Evolutionary conservation across 192 early-diverging fungal species (phyloP), one percentile per base, ranked within the genome.

Genomic region (Coemansia sp.): DNA sequence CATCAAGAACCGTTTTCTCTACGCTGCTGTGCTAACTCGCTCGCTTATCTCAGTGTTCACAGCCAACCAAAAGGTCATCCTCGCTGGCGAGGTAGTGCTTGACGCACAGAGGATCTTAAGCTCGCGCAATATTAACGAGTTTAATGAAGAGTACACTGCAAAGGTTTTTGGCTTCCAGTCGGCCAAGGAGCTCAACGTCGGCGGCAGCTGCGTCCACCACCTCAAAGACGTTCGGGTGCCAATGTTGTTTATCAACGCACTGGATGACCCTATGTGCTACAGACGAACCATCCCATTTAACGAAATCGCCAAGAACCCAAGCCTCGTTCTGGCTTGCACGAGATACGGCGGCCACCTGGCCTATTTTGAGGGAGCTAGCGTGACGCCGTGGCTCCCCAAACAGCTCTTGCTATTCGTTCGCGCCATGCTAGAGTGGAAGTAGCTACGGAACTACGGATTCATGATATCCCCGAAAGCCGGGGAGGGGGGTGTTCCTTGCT

Each of bases 311-410:
- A 68, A 60, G 18, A 98, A 98, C 62, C 93, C 93, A 11, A 74
- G 88, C 66, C 81, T 91, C 18, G 42, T 95, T 1, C 70, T 96
- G 37, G 94, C 90, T 4, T 83, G 86, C 18, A 98, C 95, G 14
- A 59, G 68, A 1, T 76, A 83, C 21, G 95, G 95, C 53, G 95
- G 95, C 3, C 95, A 98, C 67, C 75, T 98, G 66, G 95, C 93
- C 8, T 97, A 89, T 87, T 84, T 82, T 36, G 63, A 74, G 27
- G 67, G 66, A 18, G 41, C 44, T 3, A 29, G 62, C 10, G 46
- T 78, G 19, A 56, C 65, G 36, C 65, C 75, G 0, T 91, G 90
- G 90, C 80, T 83, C 18, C 82, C 84, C 1, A 72, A 75, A 15
- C 90, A 86, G 44, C 62, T 91, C n/a, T 56, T 79, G 18, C 80